Percentiles rank a stretch among this genome's conserved stretches.
Evolutionary conservation across 805 yeast genomes (phyloP).

Genomic region (Suhomyces tanzawaensis): DNA sequence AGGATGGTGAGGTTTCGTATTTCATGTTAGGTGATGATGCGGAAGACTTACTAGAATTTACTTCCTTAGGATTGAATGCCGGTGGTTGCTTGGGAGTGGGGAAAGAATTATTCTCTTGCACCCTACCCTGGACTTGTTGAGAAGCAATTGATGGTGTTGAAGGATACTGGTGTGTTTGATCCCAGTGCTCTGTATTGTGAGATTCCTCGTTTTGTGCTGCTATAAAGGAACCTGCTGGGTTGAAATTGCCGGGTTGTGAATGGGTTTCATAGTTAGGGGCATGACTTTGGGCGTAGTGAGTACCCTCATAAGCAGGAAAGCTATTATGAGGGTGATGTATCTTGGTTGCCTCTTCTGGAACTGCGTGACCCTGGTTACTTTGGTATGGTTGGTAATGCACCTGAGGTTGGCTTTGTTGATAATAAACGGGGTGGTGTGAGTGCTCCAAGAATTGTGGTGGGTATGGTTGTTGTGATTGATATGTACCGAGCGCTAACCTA

Average conservation of each 20-base stretch:
- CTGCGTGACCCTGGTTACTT: neutral
- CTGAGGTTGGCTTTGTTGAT: neutral
- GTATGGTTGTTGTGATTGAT: neutral
- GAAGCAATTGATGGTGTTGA: neutral
- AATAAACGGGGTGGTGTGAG: neutral
- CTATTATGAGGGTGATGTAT: neutral
- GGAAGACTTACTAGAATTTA: conserved; percentile 1
- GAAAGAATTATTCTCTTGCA: neutral
- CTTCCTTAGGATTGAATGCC: neutral
- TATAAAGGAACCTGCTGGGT: neutral
- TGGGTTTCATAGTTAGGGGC: neutral
- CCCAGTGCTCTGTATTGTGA: conserved; percentile 1
- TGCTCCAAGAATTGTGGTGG: neutral
- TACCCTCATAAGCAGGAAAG: neutral
- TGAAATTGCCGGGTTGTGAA: neutral
- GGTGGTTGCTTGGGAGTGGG: neutral
- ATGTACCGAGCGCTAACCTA: neutral
- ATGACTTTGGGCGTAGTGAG: neutral
- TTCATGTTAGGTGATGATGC: neutral
- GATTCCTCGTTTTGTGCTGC: neutral
- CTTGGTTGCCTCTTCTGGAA: neutral
- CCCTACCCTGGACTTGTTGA: neutral
- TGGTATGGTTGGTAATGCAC: neutral
- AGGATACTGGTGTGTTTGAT: neutral
- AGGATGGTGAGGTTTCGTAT: conserved; percentile 1